Base-by-base conservation (phyloP, 2,329 filamentous ascomycete species). In the Hymenoscyphus repandus region DNA sequence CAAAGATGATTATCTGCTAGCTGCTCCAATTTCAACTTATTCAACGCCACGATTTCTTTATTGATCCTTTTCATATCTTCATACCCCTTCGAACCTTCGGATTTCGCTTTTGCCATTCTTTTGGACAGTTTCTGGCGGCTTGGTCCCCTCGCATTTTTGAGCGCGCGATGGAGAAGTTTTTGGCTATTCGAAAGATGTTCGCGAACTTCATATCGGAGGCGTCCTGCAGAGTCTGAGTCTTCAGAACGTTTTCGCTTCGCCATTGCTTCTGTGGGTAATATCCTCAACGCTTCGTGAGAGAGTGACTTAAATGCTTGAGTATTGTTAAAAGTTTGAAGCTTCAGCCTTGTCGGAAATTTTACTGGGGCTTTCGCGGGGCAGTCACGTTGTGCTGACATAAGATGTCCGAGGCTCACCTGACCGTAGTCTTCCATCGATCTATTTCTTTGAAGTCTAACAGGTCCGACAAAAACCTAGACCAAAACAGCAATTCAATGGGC, bases 141-240 rank as follows among this genome's bases (percentile, higher is more conserved):
- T 63, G 89, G 86, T 42, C 84, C 83, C 64, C 88, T 89, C 50
- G 83, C 85, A 10, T 76, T 73, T 68, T 90, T 90, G 53, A 92
- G 74, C 0, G 84, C 85, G 51, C 80, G 77, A 54, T 77, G 76
- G 7, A 92, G 72, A 33, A 82, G 75, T 63, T 80, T 81, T 56
- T 77, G 74, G 60, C 75, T 72, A 58, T 78, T 76, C 7, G 72
- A 68, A n/a, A 84, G 70, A 54, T 75, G 73, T 7, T 74, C 71
- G 7, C 75, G 70, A 41, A 81, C 53, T 42, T 60, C 53, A 52
- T 60, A 50, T 46, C 67, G 50, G 65, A 34, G 34, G 9, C 48
- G 41, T n/a, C 38, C 34, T 6, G 36, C 41, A 70, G 30, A 70
- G 67, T 57, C 45, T 66, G 41, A 67, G 69, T 76, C 72, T 51